These are phyloP conservation scores for Trichosporon sp. DNA, from an alignment of 1,284 basidiomycete genomes.

Conservation along the genomic window DNA sequence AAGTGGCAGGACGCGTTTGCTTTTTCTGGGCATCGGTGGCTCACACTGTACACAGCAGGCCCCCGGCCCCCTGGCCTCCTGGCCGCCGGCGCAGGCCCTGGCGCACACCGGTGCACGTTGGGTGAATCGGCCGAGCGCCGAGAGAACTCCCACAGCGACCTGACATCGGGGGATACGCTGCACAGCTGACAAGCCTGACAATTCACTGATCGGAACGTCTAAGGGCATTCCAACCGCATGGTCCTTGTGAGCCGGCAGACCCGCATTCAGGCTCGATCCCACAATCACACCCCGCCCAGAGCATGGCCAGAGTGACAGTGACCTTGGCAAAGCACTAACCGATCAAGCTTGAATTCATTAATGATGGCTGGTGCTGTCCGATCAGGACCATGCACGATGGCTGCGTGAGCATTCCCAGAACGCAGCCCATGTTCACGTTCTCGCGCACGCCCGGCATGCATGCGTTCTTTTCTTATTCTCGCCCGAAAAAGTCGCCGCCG, in stretches of 20 bases:
- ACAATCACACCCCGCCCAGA: too few relatives aligned
- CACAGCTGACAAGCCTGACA: background rate
- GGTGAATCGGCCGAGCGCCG: background rate
- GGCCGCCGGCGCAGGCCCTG: background rate
- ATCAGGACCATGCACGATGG: background rate
- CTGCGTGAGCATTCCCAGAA: background rate
- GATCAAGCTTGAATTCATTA: constrained; percentile 7
- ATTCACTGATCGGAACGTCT: background rate
- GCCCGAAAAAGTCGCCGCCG: background rate
- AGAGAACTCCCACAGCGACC: background rate
- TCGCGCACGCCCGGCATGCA: background rate
- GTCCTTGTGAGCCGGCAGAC: background rate
- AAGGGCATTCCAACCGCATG: constrained; percentile 1
- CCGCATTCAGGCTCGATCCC: background rate
- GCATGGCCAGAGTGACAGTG: background rate
- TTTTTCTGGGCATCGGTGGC: background rate
- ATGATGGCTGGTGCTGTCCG: background rate
- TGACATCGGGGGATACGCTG: background rate
- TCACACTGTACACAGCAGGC: background rate
- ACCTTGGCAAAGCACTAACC: constrained; percentile 1
- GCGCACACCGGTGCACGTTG: background rate
- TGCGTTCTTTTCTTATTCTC: background rate
- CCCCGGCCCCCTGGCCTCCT: background rate
- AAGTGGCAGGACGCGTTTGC: background rate
- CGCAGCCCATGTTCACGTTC: background rate